phyloP scores from a whole-genome alignment of 441 rosid species.

The Dalechampia spathulata region DNA sequence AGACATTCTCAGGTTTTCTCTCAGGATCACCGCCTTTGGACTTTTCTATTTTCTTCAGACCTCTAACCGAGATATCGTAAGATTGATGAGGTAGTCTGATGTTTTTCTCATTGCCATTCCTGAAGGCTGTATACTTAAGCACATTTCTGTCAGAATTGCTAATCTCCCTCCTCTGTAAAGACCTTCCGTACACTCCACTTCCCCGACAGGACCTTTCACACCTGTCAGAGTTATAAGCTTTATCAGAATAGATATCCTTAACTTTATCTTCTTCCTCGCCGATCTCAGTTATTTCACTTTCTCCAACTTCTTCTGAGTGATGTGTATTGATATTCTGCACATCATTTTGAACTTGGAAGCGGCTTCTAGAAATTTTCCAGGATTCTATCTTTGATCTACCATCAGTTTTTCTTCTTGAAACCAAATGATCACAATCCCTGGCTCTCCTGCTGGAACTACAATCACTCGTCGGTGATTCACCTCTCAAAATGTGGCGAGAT shows the following conservation, averaged over 20 bases:
- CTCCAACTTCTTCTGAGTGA: constrained; percentile 10
- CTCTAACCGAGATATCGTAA: constrained; percentile 22
- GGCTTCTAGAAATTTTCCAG: constrained; percentile 8
- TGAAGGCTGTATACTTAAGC: background rate
- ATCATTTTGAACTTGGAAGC: constrained; percentile 15
- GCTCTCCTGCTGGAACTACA: constrained; percentile 19
- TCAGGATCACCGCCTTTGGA: constrained; percentile 14
- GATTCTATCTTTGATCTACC: constrained; percentile 16
- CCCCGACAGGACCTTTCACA: constrained; percentile 17
- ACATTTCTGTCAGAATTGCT: constrained; percentile 17
- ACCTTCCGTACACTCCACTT: constrained; percentile 7
- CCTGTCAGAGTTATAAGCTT: constrained; percentile 15
- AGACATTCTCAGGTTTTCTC: constrained; percentile 12
- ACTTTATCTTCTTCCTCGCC: constrained; percentile 23
- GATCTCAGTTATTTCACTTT: constrained; percentile 37
- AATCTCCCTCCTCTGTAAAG: constrained; percentile 12
- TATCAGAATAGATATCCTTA: constrained; percentile 30
- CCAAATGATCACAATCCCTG: constrained; percentile 25
- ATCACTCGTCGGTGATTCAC: constrained; percentile 22
- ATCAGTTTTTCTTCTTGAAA: constrained; percentile 21
- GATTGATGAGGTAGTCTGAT: background rate
- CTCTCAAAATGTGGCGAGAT: constrained; percentile 18
- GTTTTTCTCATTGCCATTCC: background rate
- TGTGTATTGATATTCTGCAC: constrained; percentile 9
- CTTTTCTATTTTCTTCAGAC: constrained; percentile 20